Evolutionary conservation across 257 asterid genomes (phyloP).

Genomic region (Leptodermis oblonga): DNA sequence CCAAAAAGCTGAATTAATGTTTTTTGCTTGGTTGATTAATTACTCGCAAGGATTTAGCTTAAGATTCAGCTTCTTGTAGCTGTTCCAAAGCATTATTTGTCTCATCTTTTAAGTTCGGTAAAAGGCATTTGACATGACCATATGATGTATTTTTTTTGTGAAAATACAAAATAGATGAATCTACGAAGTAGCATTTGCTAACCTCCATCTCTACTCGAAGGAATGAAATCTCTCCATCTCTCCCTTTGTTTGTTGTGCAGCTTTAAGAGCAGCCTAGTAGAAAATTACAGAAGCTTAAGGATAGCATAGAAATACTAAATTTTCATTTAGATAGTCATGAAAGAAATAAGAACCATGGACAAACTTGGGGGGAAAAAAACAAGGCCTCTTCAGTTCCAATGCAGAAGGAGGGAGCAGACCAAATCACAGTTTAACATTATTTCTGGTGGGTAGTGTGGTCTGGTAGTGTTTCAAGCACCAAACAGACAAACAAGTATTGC

Average conservation of each 20-base stretch:
- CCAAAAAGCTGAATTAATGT: too few species aligned
- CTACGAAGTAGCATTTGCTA: too few species aligned
- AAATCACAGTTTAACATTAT: neutral
- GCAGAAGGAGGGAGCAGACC: neutral
- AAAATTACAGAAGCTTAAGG: slow-evolving; percentile 12
- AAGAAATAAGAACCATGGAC: too few species aligned
- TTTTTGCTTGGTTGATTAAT: too few species aligned
- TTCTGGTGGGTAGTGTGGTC: neutral
- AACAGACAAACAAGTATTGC: slow-evolving; percentile 2
- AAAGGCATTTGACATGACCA: too few species aligned
- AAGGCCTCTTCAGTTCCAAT: too few species aligned
- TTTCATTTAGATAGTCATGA: too few species aligned
- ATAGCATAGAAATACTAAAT: neutral
- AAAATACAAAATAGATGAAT: too few species aligned
- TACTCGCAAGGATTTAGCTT: slow-evolving; percentile 86
- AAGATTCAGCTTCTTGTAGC: slow-evolving; percentile 87
- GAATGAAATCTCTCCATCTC: slow-evolving; percentile 66
- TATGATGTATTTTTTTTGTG: too few species aligned
- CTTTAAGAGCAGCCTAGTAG: slow-evolving; percentile 84
- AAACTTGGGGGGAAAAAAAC: too few species aligned
- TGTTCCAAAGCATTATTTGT: slow-evolving; percentile 60
- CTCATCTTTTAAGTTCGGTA: too few species aligned
- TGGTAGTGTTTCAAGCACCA: too few species aligned
- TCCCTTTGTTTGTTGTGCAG: slow-evolving; percentile 78
- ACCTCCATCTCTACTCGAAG: slow-evolving; percentile 75